These are phyloP conservation scores for Sporothrix inflata DNA, from an alignment of 2,329 filamentous ascomycete species.

Conservation along the genomic window DNA sequence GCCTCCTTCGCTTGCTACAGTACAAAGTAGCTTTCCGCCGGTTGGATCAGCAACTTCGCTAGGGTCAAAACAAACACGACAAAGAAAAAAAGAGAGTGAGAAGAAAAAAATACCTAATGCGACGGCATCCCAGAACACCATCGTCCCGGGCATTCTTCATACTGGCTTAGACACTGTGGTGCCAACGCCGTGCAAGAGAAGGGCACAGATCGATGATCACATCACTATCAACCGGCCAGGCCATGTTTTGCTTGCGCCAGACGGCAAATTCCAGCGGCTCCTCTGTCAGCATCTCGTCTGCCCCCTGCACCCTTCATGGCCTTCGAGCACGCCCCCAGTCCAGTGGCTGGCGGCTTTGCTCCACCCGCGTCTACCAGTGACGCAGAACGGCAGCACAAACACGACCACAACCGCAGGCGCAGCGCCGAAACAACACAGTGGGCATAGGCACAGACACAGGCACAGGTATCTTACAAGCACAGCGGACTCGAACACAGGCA, in stretches of 20 bases:
- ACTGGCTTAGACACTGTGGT: not conserved
- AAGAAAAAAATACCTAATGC: not conserved
- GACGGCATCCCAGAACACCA: not conserved
- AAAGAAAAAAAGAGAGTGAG: not conserved
- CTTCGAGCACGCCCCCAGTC: slow-evolving; percentile 1
- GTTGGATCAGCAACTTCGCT: not conserved
- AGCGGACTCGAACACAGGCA: not conserved
- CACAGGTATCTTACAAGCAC: not conserved
- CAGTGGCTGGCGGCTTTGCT: not conserved
- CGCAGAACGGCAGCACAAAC: not conserved
- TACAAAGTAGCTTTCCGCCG: not conserved
- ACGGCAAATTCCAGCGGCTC: not conserved
- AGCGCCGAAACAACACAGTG: not conserved
- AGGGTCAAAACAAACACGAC: not conserved
- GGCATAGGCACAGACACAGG: not conserved
- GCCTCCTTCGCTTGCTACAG: not conserved
- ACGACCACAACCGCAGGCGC: not conserved
- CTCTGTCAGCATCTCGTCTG: not conserved
- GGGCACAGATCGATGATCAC: not conserved
- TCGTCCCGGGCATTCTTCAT: not conserved
- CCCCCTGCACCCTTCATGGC: not conserved
- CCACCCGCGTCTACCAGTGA: slow-evolving; percentile 18
- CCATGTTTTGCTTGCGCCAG: slow-evolving; percentile 4
- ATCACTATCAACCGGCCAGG: not conserved
- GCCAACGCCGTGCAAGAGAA: not conserved